These are phyloP conservation scores for Quercus wislizeni DNA, from an alignment of 306 rosid genomes.

Conservation along the genomic window DNA sequence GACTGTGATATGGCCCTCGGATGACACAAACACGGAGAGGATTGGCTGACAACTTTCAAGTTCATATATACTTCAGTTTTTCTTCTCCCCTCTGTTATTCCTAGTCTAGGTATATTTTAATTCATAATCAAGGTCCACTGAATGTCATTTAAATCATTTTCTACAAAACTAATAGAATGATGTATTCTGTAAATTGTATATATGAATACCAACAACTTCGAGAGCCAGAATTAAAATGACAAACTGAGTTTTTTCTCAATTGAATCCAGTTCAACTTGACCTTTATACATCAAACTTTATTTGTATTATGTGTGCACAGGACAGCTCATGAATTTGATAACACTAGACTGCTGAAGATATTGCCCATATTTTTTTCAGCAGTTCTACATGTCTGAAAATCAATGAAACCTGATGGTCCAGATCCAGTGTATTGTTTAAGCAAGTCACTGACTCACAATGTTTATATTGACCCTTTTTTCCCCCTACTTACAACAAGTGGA, in stretches of 20 bases:
- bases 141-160: conserved; percentile 25
- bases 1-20: conserved; percentile 98
- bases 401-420: too few species aligned
- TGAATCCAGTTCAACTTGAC: background rate
- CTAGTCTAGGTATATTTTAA: conserved; percentile 34
- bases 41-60: conserved; percentile 47
- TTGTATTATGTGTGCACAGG: background rate
- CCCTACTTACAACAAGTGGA: too few species aligned
- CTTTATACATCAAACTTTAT: background rate
- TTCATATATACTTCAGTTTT: conserved; percentile 12
- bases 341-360: background rate
- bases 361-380: too few species aligned
- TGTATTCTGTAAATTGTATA: conserved; percentile 35
- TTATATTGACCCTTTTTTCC: too few species aligned
- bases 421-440: too few species aligned
- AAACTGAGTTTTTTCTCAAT: background rate
- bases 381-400: too few species aligned
- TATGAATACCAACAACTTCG: conserved; percentile 12
- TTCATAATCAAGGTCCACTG: conserved; percentile 20
- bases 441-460: too few species aligned
- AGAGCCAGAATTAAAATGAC: background rate
- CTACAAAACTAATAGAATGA: conserved; percentile 18
- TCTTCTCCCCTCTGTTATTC: conserved; percentile 16
- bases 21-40: conserved; percentile 87
- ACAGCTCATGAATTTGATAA: background rate